A percentile compares a stretch with the other conserved stretches of the same genome.
Conservation (phyloP, 257 asterid genomes). For the Dorcoceras hygrometricum region DNA sequence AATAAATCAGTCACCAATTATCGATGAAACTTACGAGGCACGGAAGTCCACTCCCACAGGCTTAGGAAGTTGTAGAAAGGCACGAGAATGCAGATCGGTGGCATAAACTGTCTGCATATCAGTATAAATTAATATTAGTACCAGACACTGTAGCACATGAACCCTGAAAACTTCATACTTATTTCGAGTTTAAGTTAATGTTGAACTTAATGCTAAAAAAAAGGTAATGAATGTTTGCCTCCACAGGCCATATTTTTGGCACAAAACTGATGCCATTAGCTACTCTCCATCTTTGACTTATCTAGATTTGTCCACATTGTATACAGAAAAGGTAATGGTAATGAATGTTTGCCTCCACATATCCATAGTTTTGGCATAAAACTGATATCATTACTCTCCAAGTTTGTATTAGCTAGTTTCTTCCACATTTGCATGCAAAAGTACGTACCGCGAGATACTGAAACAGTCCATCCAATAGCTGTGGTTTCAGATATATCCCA, state of each 20-base stretch:
- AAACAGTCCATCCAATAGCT: constrained; percentile 64
- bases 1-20: constrained; percentile 12
- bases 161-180: neutral
- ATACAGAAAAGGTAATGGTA: too few species aligned
- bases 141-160: constrained; percentile 13
- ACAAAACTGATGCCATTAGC: constrained; percentile 4
- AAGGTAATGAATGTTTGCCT: neutral
- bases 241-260: neutral
- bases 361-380: neutral
- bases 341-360: neutral
- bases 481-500: constrained; percentile 92
- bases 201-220: neutral
- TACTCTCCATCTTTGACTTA: neutral
- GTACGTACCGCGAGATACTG: constrained; percentile 72
- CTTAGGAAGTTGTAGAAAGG: constrained; percentile 78
- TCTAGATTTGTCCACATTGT: constrained; percentile 4
- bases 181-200: too few species aligned
- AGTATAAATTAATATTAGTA: constrained; percentile 23
- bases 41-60: constrained; percentile 97
- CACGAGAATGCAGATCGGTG: constrained; percentile 88
- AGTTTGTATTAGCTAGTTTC: constrained; percentile 6
- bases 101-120: constrained; percentile 77
- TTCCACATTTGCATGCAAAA: constrained; percentile 20
- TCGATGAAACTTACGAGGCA: constrained; percentile 74
- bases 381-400: neutral